Base-by-base conservation (phyloP, 441 rosid species). In the Theobroma grandiflorum region DNA sequence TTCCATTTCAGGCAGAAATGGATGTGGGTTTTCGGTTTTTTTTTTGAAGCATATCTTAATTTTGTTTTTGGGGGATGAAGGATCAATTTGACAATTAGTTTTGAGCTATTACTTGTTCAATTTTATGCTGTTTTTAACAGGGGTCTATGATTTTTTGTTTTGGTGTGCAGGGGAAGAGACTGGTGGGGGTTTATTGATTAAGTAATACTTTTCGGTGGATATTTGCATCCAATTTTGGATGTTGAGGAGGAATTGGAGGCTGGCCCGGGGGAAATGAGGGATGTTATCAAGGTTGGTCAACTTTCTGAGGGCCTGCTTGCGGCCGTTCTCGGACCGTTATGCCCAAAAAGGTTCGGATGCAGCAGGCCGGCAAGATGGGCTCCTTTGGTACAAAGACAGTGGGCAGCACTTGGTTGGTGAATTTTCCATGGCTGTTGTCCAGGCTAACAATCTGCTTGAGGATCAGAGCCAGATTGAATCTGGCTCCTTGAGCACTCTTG, bases 391-490 rank as follows among this genome's bases (percentile, higher is more conserved):
- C 87, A 88, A 88, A 75, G 89, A 86, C 84, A 79, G 35, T 0
- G 89, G 89, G 64, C 89, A 88, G 57, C 91, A 86, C 78, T 2
- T 82, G 52, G 72, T 11, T 74, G 91, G 89, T 85, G 91, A 88
- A 18, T 88, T 86, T 80, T 86, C 91, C 12, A 85, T 85, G 88
- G 91, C 91, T 3, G 89, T 88, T 74, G 89, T 86, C 18, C 91
- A 88, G 78, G 91, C 91, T 80, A 86, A 88, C 75, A 86, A 88
- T 75, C 76, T 88, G 82, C 91, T 88, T 2, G 91, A 88, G 83
- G 91, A 86, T 79, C 89, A 88, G 84, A 88, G 91, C 79, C 91
- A 88, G 83, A 47, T 88, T 43, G 91, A 88, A 82, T 88, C 91
- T n/a, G 91, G 91, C 50, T 49, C 85, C 61, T 72, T 86, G 81